Base-by-base conservation (phyloP, 225 moss, liverwort and hornwort genomes). In the Physcomitrellopsis africana region DNA sequence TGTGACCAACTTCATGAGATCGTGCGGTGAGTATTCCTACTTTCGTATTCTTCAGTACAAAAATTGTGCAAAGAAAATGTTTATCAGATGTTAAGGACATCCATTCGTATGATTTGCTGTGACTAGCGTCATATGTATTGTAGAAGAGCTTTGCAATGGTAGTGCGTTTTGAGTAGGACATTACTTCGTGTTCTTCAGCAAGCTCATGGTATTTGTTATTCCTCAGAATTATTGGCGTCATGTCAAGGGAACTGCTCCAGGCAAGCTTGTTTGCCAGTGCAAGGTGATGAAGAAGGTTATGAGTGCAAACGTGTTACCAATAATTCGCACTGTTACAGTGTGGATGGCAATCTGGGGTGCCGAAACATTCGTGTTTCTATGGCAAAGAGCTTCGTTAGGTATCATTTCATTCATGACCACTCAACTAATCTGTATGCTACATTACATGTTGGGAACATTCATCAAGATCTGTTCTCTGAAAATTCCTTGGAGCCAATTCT, bases 221-320 rank as follows among this genome's bases (percentile, higher is more conserved):
- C 22, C 44, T 63, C 82, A 82, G 82, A 68, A 22, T 64, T 77
- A 47, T 41, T 82, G 72, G 73, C 73, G 48, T 68, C 82, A 27
- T 82, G 82, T 73, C 77, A 22, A 63, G 77, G 72, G 5, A 82
- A 74, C 37, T 82, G 82, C 58, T 51, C 77, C 18, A 73, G 82
- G 77, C 82, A 82, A 20, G 77, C 77, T 73, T 82, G 82, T 69
- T 47, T 73, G 73, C 82, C 82, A 15, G 55, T 74, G 43, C 47
- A 62, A 63, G 63, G 18, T 63, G 77, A 82, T 58, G 77, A 82
- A 32, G 63, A 63, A 8, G 24, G 24, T 24, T 82, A 77, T 48
- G 1, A 37, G 37, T 82, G 82, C 82, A 82, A 82, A 45, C 64
- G 41, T 41, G 82, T 82, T 49, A 62, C 73, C 56, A 7, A 24